Conservation (phyloP, 345 rosid genomes). For the Trapa incisa region DNA sequence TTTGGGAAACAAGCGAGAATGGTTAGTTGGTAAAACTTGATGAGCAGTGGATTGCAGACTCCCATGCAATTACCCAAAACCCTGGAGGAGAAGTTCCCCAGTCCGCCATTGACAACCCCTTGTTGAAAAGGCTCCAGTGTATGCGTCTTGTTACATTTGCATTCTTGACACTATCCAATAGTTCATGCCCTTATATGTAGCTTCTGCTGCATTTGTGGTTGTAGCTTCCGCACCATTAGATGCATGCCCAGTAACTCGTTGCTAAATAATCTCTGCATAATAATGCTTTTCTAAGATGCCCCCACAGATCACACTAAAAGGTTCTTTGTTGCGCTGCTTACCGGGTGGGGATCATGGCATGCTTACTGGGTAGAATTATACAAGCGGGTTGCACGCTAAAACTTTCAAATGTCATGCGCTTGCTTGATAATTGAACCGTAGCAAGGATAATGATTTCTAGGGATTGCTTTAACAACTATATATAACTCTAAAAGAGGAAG, state of each 20-base stretch:
- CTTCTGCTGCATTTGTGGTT: not conserved
- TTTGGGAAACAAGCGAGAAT: slow-evolving; percentile 74
- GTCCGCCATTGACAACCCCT: slow-evolving; percentile 68
- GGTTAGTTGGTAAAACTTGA: slow-evolving; percentile 62
- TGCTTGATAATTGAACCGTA: no score
- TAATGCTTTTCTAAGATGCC: no score
- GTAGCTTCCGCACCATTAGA: not conserved
- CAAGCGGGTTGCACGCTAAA: no score
- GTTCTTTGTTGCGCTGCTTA: no score
- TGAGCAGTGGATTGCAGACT: slow-evolving; percentile 89
- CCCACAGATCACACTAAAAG: no score
- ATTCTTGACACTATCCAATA: not conserved
- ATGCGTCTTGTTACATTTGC: slow-evolving; percentile 11
- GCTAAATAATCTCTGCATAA: not conserved
- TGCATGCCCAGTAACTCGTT: not conserved
- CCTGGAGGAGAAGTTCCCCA: slow-evolving; percentile 77
- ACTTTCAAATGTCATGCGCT: no score
- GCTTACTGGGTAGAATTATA: no score
- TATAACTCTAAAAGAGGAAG: no score
- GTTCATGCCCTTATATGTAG: not conserved
- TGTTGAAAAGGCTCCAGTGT: slow-evolving; percentile 77
- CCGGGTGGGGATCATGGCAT: no score
- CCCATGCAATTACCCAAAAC: slow-evolving; percentile 71
- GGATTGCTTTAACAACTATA: no score
- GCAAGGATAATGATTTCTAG: no score